Base-by-base conservation (phyloP, 306 rosid genomes). In the Mimosa bimucronata region DNA sequence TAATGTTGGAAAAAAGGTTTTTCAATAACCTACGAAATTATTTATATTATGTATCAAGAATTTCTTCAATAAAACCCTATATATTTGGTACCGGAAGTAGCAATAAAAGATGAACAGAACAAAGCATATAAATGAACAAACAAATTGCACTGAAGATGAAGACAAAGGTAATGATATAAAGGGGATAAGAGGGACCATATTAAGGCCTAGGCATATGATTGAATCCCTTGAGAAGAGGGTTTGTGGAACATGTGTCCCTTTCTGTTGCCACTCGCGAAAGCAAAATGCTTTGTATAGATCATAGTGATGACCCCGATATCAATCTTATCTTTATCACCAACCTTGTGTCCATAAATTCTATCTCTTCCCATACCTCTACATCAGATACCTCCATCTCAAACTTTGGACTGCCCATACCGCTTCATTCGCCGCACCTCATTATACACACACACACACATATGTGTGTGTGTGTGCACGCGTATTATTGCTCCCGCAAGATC, bases 311-410 rank as follows among this genome's bases (percentile, higher is more conserved):
- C 40, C 23, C 26, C 41, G 30, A 77, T 64, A 72, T n/a, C n/a
- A n/a, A n/a, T 65, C 67, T 64, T 19, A 28, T 16, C 76, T 65
- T 82, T 77, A 65, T 72, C 37, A 10, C 34, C 66, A 26, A 58
- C 23, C 2, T 48, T 25, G 7, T 14, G 11, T 25, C 0, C 2
- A 9, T 11, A 58, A 10, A 18, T 3, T 6, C 58, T 1, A 19
- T 50, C 23, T 6, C 58, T 50, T 50, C 58, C 58, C 21, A 15
- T 16, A 16, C 55, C 55, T 16, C 55, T 16, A 5, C 13, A 48
- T 50, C 9, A 4, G 19, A 4, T 48, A 48, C 8, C n/a, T 4
- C 53, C 6, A 42, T 46, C 7, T 7, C 10, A 16, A 1, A 50
- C 58, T 46, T 14, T 46, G 53, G n/a, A 46, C n/a, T 2, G 58